These are phyloP conservation scores for Stentor coeruleus DNA, from an alignment of 73 alveolate species.

Conservation along the genomic window DNA sequence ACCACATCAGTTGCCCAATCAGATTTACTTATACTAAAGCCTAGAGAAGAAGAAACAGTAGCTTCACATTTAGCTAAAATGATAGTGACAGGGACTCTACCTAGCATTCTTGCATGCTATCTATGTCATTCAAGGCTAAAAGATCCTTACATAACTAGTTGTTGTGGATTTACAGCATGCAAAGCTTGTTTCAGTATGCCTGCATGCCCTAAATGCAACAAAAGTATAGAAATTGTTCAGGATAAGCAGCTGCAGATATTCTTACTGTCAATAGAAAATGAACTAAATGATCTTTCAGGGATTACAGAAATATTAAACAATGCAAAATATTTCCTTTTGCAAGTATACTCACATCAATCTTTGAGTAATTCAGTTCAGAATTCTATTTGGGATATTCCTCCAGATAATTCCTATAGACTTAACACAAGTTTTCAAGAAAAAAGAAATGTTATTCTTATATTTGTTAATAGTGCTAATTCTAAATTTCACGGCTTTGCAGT, in stretches of 20 bases:
- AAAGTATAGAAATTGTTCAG: not conserved
- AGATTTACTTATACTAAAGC: not conserved
- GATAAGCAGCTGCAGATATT: slow-evolving; percentile 6
- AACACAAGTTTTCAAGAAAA: not conserved
- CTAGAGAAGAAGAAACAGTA: slow-evolving; percentile 27
- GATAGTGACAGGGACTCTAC: slow-evolving; percentile 8
- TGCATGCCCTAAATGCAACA: slow-evolving; percentile 2
- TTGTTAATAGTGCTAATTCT: slow-evolving; percentile 13
- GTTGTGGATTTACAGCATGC: slow-evolving; percentile 24
- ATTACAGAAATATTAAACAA: not conserved
- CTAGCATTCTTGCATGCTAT: not conserved
- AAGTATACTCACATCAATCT: not conserved
- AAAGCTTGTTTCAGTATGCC: not conserved
- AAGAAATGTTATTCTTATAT: slow-evolving; percentile 12
- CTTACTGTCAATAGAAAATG: not conserved
- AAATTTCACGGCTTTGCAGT: slow-evolving; percentile 14
- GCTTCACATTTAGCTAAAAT: slow-evolving; percentile 1
- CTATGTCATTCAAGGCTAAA: slow-evolving; percentile 1
- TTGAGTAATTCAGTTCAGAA: not conserved
- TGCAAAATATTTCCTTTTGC: slow-evolving; percentile 18
- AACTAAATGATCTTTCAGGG: not conserved
- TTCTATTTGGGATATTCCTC: not conserved
- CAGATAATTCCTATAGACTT: slow-evolving; percentile 11
- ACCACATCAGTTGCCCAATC: not conserved
- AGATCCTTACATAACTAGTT: not conserved